Percentiles rank a stretch among this genome's conserved stretches.
These are phyloP conservation scores for Gynostemma pentaphyllum DNA, from an alignment of 306 rosid genomes.

Conservation along the genomic window DNA sequence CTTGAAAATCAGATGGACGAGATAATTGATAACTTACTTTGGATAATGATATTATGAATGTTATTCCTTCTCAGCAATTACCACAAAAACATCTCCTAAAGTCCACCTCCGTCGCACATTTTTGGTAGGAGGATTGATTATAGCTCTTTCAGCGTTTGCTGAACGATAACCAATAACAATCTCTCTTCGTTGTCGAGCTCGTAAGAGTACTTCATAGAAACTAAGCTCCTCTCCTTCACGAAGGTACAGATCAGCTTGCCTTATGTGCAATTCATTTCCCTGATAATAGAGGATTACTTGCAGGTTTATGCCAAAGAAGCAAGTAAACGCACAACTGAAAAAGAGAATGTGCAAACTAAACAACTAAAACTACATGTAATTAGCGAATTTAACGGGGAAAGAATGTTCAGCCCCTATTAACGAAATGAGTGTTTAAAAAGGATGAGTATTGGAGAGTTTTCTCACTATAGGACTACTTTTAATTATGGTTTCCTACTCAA, in stretches of 20 bases:
- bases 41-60: background rate
- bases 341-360: background rate
- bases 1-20: background rate
- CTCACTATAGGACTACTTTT: background rate
- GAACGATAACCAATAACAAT: constrained; percentile 65
- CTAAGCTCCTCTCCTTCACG: constrained; percentile 67
- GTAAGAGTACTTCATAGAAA: constrained; percentile 62
- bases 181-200: constrained; percentile 75
- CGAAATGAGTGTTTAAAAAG: background rate
- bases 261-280: constrained; percentile 89
- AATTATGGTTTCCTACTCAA: background rate
- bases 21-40: background rate
- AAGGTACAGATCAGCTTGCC: constrained; percentile 68
- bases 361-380: background rate
- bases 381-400: background rate
- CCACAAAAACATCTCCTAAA: constrained; percentile 64
- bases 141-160: constrained; percentile 62
- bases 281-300: constrained; percentile 13
- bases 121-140: constrained; percentile 71
- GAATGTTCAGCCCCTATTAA: background rate
- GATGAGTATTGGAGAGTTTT: background rate
- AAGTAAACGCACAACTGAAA: background rate
- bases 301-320: background rate
- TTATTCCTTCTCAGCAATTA: constrained; percentile 72
- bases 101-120: constrained; percentile 56